Evolutionary conservation across 257 asterid species (phyloP), one percentile per base, ranked within the genome.

Genomic region (Scutellaria barbata): DNA sequence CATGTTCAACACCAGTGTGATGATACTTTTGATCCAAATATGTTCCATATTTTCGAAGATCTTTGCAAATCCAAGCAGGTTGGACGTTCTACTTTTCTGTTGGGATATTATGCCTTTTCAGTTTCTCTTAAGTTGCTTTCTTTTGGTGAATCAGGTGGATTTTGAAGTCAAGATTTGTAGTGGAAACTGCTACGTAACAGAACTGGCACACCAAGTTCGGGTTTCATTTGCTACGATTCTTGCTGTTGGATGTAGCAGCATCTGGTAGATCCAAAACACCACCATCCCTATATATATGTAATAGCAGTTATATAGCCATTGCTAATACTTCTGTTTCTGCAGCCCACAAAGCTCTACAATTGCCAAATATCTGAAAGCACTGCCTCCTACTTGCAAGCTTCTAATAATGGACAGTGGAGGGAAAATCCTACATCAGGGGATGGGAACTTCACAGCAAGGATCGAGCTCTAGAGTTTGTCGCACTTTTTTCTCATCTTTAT

Each of bases 331-430:
- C 42, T 25, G 39, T 45, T 9, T 76, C 10, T 77, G 83, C 92
- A 90, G 92, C 76, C 78, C 87, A 0, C 71, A 71, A 58, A 78
- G 80, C 66, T 70, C 88, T 18, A 78, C 66, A 8, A 55, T 79
- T 8, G 75, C 85, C 56, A 82, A 77, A 52, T 71, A 14, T 74
- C 77, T 82, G 79, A 91, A 85, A 80, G 81, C 82, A 61, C 62
- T 91, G 81, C 96, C 97, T 84, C 97, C 97, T 7, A 84, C 90
- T 63, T 91, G 97, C 78, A 72, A 80, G 74, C 96, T 91, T 70
- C 74, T 87, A 17, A 81, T 87, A 71, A 81, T 89, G 85, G 92
- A 85, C 45, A 52, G 66, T 45, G 87, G 82, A 51, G 96, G 97
- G 20, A 86, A 74, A 80, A 68, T 91, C 72, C 67, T 87, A 42